A percentile compares a stretch with the other conserved stretches of the same genome.
These are phyloP conservation scores for Fraxinus anomala DNA, from an alignment of 257 asterid genomes.

Conservation along the genomic window DNA sequence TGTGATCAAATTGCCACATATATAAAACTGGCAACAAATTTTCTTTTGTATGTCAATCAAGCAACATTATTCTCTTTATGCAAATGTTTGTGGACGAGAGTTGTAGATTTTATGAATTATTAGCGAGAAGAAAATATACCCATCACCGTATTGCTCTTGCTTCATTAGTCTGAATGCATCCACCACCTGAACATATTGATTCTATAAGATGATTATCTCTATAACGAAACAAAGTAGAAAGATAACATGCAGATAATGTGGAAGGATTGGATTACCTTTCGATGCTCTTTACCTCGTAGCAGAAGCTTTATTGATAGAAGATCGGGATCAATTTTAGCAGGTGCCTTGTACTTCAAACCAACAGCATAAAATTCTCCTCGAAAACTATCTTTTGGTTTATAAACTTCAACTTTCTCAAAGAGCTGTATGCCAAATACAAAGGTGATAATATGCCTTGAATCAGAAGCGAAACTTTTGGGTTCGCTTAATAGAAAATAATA, in stretches of 20 bases:
- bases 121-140: slow-evolving; percentile 41
- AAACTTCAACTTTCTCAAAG: slow-evolving; percentile 94
- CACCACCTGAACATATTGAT: slow-evolving; percentile 48
- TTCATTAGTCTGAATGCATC: slow-evolving; percentile 73
- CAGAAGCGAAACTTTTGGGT: background rate
- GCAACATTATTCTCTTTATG: no score
- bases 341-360: slow-evolving; percentile 82
- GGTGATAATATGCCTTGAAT: slow-evolving; percentile 16
- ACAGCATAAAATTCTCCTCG: slow-evolving; percentile 77
- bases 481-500: background rate
- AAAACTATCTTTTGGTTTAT: slow-evolving; percentile 81
- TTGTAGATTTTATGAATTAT: no score
- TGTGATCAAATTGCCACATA: no score
- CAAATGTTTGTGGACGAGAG: background rate
- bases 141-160: slow-evolving; percentile 88
- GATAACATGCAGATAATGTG: background rate
- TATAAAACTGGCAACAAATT: no score
- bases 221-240: slow-evolving; percentile 3
- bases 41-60: background rate
- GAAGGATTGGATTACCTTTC: slow-evolving; percentile 53
- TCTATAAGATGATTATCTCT: slow-evolving; percentile 21
- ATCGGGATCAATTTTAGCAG: slow-evolving; percentile 90
- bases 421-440: slow-evolving; percentile 48
- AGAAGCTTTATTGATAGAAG: slow-evolving; percentile 83
- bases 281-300: slow-evolving; percentile 76